These are phyloP conservation scores for Neurospora discreta DNA, from an alignment of 495 filamentous ascomycete genomes.

Conservation along the genomic window DNA sequence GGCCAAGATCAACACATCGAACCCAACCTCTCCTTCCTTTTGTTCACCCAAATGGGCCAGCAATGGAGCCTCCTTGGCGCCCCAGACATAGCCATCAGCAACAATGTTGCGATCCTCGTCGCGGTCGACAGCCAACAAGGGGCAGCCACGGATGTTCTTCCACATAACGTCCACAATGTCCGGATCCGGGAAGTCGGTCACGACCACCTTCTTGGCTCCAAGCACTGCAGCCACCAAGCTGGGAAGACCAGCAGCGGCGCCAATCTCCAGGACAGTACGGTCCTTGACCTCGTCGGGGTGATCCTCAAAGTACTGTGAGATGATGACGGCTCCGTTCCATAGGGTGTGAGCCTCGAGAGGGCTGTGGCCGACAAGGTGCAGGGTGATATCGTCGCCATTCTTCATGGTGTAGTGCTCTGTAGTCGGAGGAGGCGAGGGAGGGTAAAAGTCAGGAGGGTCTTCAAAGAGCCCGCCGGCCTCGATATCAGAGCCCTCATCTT, in stretches of 20 bases:
- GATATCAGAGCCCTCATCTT: conserved; percentile 1
- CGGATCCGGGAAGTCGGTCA: conserved; percentile 81
- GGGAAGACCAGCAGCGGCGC: conserved; percentile 79
- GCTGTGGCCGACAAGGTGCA: conserved; percentile 81
- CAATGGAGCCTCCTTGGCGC: conserved; percentile 42
- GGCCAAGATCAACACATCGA: conserved; percentile 74
- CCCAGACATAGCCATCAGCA: conserved; percentile 72
- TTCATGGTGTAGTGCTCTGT: conserved; percentile 47
- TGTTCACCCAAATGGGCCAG: conserved; percentile 33
- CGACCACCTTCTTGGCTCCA: conserved; percentile 58
- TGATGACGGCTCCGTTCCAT: conserved; percentile 75
- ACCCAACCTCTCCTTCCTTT: conserved; percentile 25
- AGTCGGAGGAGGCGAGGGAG: conserved; percentile 57
- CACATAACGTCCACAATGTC: conserved; percentile 68
- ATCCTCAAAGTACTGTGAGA: conserved; percentile 66
- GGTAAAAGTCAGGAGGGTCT: conserved; percentile 70
- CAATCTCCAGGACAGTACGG: conserved; percentile 74
- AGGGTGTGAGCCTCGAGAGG: conserved; percentile 86
- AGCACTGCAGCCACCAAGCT: conserved; percentile 63
- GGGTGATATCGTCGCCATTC: conserved; percentile 47
- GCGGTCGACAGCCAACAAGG: conserved; percentile 6
- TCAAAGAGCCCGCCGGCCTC: conserved; percentile 47
- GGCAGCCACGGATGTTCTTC: conserved; percentile 51
- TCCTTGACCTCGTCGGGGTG: conserved; percentile 44
- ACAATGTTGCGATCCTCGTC: conserved; percentile 25